Base-by-base conservation (phyloP, 2,329 filamentous ascomycete genomes). In the Ophiostoma fasciatum region DNA sequence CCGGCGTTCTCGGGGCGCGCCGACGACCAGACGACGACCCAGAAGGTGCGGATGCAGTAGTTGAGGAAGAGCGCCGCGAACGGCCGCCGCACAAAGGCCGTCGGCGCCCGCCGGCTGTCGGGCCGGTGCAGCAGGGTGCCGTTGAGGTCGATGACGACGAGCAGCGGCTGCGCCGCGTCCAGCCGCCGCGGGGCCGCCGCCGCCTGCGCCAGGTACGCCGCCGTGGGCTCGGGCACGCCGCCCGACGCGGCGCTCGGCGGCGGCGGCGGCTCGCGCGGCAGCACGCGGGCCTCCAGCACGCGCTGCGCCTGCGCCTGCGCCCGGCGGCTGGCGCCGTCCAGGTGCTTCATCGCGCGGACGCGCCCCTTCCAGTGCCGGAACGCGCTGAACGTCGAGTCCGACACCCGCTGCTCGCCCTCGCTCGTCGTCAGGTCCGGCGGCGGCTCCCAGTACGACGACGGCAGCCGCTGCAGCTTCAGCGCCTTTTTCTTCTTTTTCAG, bases 131-230 rank as follows among this genome's bases (percentile, higher is more conserved):
- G 68, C 1, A 98, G 66, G 0, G 88, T 94, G 43, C 90, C 90
- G 55, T 96, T 98, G 26, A 98, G 71, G 57, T 98, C 90, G 42
- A 96, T 71, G 31, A 96, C 71, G 34, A 98, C 64, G 17, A 98
- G 73, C 23, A 94, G 67, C 13, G 68, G 70, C 28, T 72, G 71
- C 1, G 76, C 68, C 1, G 72, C 63, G 1, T 58, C 47, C 12
- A 58, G 46, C 12, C 10, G 20, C 9, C 3, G 12, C 13, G 20
- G 31, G 11, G 35, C 20, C 17, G 12, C 9, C 5, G 58, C 51
- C 2, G 79, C 63, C 35, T 66, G 64, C 4, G 50, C 36, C n/a
- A 83, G 59, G 55, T 92, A 92, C 31, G 56, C 50, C 0, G 55
- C 31, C 1, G 68, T 68, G 0, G 82, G 73, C 0, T 66, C 49